Percentiles rank a stretch among this genome's conserved stretches.
phyloP scores from a whole-genome alignment of 306 rosid species.

The Sechiopsis laciniata region DNA sequence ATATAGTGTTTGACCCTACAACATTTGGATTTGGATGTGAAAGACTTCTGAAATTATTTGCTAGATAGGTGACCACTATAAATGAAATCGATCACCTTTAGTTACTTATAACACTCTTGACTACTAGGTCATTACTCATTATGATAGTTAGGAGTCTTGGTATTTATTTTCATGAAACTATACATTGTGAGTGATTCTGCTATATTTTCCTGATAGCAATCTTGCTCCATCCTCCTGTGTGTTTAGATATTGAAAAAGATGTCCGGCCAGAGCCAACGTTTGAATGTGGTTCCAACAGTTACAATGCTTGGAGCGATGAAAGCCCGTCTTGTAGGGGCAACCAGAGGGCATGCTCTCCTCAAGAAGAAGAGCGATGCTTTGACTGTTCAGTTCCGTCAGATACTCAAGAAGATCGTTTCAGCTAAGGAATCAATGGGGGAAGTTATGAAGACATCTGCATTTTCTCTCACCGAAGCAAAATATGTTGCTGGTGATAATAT shows the following conservation, averaged over 20 bases:
- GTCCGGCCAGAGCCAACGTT: constrained; percentile 89
- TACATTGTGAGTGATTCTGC: neutral
- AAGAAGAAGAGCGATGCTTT: constrained; percentile 97
- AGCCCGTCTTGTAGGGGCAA: constrained; percentile 81
- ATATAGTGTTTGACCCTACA: no score
- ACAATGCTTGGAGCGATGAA: constrained; percentile 80
- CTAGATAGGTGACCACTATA: no score
- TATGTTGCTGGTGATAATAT: constrained; percentile 91
- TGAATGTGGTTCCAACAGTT: constrained; percentile 94
- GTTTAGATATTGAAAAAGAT: constrained; percentile 40
- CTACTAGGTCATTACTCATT: no score
- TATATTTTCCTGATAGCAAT: constrained; percentile 12
- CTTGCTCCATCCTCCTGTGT: constrained; percentile 4
- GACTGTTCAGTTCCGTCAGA: constrained; percentile 79
- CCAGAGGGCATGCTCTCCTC: constrained; percentile 90
- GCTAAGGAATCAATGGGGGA: constrained; percentile 96
- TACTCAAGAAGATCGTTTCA: constrained; percentile 81
- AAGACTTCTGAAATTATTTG: no score
- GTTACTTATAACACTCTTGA: no score
- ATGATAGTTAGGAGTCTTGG: no score
- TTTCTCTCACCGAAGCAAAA: constrained; percentile 82
- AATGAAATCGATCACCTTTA: no score
- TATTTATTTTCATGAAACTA: neutral
- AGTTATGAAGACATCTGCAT: constrained; percentile 74
- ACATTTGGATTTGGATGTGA: no score